A percentile compares a stretch with the other conserved stretches of the same genome.
phyloP scores from a whole-genome alignment of 164 flowering plant genomes.

The Chloranthus sessilifolius region DNA sequence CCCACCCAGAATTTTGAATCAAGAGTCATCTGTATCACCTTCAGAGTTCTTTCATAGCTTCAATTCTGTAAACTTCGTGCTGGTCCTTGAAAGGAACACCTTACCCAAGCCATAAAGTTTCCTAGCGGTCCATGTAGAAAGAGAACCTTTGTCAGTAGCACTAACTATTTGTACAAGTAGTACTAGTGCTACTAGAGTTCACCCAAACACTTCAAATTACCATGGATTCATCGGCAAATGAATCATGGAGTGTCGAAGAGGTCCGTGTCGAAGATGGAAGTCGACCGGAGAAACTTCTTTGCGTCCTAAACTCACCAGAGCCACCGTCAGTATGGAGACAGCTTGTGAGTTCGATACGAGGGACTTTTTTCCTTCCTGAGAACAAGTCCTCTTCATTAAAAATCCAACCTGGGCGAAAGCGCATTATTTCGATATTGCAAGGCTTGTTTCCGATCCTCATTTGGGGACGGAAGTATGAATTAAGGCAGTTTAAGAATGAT shows the following conservation, averaged over 20 bases:
- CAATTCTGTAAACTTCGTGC: no score
- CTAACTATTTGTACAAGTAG: not conserved
- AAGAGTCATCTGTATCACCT: no score
- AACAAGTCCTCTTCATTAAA: constrained; percentile 16
- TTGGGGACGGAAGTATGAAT: constrained; percentile 59
- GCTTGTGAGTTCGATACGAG: constrained; percentile 29
- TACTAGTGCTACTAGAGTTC: constrained; percentile 12
- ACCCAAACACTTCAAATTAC: constrained; percentile 28
- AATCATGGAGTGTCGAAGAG: constrained; percentile 6
- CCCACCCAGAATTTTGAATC: no score
- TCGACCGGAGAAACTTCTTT: constrained; percentile 20
- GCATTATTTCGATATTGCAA: constrained; percentile 23
- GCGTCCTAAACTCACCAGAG: constrained; percentile 43
- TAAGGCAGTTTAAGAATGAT: constrained; percentile 45
- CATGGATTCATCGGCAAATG: constrained; percentile 16
- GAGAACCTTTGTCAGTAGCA: not conserved
- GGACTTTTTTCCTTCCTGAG: constrained; percentile 24
- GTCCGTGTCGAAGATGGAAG: constrained; percentile 5
- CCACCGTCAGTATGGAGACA: constrained; percentile 46
- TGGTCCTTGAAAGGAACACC: constrained; percentile 7
- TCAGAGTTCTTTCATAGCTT: not conserved
- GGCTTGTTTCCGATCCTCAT: constrained; percentile 61
- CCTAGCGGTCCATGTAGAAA: not conserved
- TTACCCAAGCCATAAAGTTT: not conserved
- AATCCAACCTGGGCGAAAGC: constrained; percentile 5